Conservation (phyloP, 176 grass and related monocot species). For the Poa annua region DNA sequence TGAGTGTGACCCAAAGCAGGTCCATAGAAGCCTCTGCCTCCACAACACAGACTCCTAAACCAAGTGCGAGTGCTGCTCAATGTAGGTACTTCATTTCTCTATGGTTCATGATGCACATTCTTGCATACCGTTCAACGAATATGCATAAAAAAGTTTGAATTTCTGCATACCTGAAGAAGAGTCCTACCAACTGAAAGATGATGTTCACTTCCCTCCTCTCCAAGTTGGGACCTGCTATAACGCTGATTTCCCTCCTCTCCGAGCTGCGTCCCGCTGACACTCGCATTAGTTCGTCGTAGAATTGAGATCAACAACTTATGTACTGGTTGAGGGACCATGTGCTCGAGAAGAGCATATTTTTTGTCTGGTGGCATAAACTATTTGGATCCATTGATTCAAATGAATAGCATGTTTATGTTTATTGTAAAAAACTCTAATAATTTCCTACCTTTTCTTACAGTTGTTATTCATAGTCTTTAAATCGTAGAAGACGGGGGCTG, state of each 20-base stretch:
- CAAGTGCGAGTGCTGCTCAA: neutral
- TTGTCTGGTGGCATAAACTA: constrained; percentile 1
- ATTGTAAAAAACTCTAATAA: constrained; percentile 47
- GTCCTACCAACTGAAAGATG: constrained; percentile 54
- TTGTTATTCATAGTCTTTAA: neutral
- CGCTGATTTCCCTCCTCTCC: constrained; percentile 56
- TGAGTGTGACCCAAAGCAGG: neutral
- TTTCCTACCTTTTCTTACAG: neutral
- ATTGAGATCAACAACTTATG: constrained; percentile 40
- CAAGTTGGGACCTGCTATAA: constrained; percentile 1
- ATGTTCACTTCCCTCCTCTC: constrained; percentile 75
- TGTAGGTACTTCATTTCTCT: constrained; percentile 39
- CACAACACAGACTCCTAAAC: neutral
- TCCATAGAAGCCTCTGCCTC: neutral
- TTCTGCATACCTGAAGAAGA: constrained; percentile 43
- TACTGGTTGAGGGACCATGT: constrained; percentile 15
- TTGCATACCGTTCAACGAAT: neutral
- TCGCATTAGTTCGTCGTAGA: constrained; percentile 11
- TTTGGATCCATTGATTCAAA: constrained; percentile 2
- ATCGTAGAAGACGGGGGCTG: neutral
- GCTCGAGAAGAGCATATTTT: constrained; percentile 34
- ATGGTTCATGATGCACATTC: neutral
- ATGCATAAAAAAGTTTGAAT: constrained; percentile 13
- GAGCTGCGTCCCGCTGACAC: constrained; percentile 29
- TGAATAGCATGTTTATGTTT: constrained; percentile 30